Base-by-base conservation (phyloP, 306 rosid species). In the Gynostemma pentaphyllum region DNA sequence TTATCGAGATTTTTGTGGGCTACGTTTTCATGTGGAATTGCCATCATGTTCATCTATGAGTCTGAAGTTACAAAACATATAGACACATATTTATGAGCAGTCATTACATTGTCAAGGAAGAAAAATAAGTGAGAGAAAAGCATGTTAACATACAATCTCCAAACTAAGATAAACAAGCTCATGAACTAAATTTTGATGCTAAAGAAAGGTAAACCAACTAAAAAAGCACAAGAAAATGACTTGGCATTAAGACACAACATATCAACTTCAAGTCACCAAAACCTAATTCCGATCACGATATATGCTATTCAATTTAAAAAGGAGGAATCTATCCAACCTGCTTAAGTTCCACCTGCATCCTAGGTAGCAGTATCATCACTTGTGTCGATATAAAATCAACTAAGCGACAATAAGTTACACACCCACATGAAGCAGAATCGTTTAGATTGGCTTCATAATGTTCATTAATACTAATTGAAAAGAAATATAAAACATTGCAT, bases 21-120 rank as follows among this genome's bases (percentile, higher is more conserved):
- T 19, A 72, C 54, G 64, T 68, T 68, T 29, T 62, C 64, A 5
- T 37, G 44, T 22, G 42, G 67, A 34, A 45, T 62, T 21, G 73
- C 78, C 73, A 55, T 49, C 27, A 11, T 57, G 28, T 23, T 63
- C 48, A 29, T 37, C 45, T 60, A 36, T n/a, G 24, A 15, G 16
- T 42, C 76, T 64, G 39, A 28, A 63, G 56, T 30, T 21, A 51
- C 14, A 34, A 4, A 29, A 2, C 16, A 16, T n/a, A n/a, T n/a
- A n/a, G n/a, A 54, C 18, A 54, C 41, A 54, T 19, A 41, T 1
- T 52, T 3, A 1, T 14, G 9, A 27, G 60, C n/a, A n/a, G n/a
- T n/a, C n/a, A n/a, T n/a, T 52, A 52, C 7, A 39, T 24, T 27
- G 28, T 13, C 7, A 51, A 14, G 37, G 59, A 12, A 11, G 15